A percentile compares a stretch with the other conserved stretches of the same genome.
Evolutionary conservation across 2,329 filamentous ascomycete genomes (phyloP).

Genomic region (Phialocephala subalpina): DNA sequence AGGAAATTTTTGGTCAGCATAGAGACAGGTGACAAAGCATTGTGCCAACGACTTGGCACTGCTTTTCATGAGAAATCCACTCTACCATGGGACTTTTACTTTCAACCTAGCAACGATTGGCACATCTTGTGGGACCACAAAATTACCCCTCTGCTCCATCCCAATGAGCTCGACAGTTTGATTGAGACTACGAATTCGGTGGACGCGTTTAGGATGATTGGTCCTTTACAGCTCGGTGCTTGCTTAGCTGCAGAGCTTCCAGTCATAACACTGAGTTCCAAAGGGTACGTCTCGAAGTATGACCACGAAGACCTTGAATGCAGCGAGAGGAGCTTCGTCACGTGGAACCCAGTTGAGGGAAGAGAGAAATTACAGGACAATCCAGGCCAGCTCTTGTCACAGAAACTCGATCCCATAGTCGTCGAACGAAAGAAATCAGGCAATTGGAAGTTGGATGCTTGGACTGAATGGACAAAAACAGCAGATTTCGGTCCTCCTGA

Average conservation of each 20-base stretch:
- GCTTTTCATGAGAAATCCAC: too few relatives aligned
- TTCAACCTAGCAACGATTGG: too few relatives aligned
- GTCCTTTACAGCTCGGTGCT: constrained; percentile 21
- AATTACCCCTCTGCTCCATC: too few relatives aligned
- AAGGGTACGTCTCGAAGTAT: constrained; percentile 27
- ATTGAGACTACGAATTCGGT: too few relatives aligned
- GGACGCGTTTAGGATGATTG: constrained; percentile 14
- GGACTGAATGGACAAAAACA: constrained; percentile 24
- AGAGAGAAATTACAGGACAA: constrained; percentile 19
- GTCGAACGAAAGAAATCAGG: too few relatives aligned
- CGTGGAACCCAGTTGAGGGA: constrained; percentile 19
- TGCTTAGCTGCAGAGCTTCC: constrained; percentile 27
- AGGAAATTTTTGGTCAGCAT: too few relatives aligned
- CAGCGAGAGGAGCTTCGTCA: constrained; percentile 20
- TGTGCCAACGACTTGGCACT: too few relatives aligned
- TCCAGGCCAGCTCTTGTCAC: constrained; percentile 19
- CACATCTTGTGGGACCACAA: too few relatives aligned
- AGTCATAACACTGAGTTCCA: constrained; percentile 22
- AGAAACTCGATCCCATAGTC: constrained; percentile 24
- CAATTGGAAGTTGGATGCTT: constrained; percentile 13
- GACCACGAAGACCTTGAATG: constrained; percentile 25
- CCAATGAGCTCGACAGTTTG: too few relatives aligned
- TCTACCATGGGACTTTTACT: too few relatives aligned
- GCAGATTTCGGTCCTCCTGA: constrained; percentile 23
- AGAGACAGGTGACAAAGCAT: too few relatives aligned